Evolutionary conservation across 1,284 basidiomycete species (phyloP).

Genomic region (Volvariella surrecta): DNA sequence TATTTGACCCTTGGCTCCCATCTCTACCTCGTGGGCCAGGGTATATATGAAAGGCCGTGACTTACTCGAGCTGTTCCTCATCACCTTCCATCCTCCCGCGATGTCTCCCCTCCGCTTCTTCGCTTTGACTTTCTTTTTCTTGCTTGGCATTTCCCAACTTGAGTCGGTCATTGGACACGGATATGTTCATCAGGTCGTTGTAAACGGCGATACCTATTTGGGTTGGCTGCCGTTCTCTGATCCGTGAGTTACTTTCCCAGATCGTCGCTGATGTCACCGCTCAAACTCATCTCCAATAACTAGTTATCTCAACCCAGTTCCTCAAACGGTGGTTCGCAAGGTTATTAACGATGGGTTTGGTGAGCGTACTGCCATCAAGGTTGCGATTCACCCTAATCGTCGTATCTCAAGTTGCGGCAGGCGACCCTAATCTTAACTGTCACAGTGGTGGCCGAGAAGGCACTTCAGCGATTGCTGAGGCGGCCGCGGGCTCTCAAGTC

Average conservation of each 20-base stretch:
- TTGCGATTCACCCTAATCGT: background rate
- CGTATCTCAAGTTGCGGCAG: conserved; percentile 15
- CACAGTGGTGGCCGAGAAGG: conserved; percentile 24
- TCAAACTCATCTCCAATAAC: background rate
- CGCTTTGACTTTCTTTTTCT: background rate
- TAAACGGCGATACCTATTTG: conserved; percentile 20
- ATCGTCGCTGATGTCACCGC: background rate
- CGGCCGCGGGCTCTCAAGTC: conserved; percentile 23
- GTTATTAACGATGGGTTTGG: conserved; percentile 25
- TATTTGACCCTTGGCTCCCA: background rate
- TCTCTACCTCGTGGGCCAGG: background rate
- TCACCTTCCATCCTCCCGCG: background rate
- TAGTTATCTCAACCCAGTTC: conserved; percentile 19
- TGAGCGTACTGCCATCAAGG: conserved; percentile 10
- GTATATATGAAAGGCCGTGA: background rate
- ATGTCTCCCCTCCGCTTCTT: background rate
- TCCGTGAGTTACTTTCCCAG: conserved; percentile 19
- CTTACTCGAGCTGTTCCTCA: background rate
- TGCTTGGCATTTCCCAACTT: background rate
- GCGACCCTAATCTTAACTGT: conserved; percentile 25
- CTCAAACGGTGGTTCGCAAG: conserved; percentile 22
- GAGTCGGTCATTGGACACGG: background rate
- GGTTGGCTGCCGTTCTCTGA: conserved; percentile 31
- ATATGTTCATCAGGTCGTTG: conserved; percentile 17
- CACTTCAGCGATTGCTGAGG: conserved; percentile 21